Percentiles rank a stretch among this genome's conserved stretches.
Conservation (phyloP, 2,329 filamentous ascomycete genomes). For the Trichoderma sp. region DNA sequence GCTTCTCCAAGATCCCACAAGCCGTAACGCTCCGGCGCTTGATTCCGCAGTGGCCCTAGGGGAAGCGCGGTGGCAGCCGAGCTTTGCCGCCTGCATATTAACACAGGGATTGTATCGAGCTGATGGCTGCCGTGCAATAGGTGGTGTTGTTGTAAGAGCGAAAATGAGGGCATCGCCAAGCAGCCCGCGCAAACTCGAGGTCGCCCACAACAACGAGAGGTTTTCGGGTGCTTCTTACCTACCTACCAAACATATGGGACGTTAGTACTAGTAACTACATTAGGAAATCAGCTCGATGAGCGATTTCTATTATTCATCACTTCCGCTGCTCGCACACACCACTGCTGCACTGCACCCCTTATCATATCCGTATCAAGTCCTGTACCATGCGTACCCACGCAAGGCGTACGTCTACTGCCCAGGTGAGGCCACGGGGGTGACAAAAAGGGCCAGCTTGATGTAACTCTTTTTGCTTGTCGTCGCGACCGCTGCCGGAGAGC, state of each 20-base stretch:
- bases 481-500: background rate
- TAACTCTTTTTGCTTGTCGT: background rate
- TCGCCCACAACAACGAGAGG: background rate
- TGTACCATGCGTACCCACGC: constrained; percentile 16
- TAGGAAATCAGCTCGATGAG: constrained; percentile 23
- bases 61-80: constrained; percentile 27
- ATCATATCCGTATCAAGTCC: constrained; percentile 18
- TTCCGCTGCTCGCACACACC: constrained; percentile 6
- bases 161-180: constrained; percentile 27
- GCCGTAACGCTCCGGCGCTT: constrained; percentile 29
- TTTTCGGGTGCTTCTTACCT: background rate
- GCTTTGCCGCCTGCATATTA: constrained; percentile 23
- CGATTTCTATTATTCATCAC: constrained; percentile 29
- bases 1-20: constrained; percentile 28
- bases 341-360: constrained; percentile 8
- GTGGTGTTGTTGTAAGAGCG: constrained; percentile 10
- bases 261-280: constrained; percentile 1
- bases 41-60: constrained; percentile 27
- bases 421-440: constrained; percentile 20
- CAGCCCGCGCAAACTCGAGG: constrained; percentile 4
- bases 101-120: background rate
- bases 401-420: constrained; percentile 16
- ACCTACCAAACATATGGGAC: constrained; percentile 11
- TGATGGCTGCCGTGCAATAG: background rate
- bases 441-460: background rate